phyloP scores from a whole-genome alignment of 345 rosid species.

The Salix dunnii region DNA sequence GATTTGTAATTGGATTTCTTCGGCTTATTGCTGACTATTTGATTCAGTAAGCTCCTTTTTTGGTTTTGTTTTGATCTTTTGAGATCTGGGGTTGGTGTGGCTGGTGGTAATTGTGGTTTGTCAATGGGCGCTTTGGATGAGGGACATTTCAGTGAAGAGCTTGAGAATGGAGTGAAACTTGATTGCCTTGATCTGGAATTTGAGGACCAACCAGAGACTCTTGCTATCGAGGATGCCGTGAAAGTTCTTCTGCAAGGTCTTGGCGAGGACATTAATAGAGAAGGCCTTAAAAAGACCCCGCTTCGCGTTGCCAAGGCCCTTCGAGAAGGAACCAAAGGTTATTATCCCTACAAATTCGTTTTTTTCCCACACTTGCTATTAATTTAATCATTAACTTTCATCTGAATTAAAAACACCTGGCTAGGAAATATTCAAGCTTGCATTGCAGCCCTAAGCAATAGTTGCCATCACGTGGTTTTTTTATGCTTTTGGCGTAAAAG shows the following conservation, averaged over 20 bases:
- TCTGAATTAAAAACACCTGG: background rate
- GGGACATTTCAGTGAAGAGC: constrained; percentile 54
- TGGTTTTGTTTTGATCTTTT: constrained; percentile 15
- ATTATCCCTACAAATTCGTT: background rate
- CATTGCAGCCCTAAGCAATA: background rate
- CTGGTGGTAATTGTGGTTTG: constrained; percentile 23
- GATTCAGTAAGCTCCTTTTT: background rate
- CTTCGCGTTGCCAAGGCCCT: constrained; percentile 93
- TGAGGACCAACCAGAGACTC: constrained; percentile 55
- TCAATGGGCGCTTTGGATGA: constrained; percentile 80
- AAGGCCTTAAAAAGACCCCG: constrained; percentile 89
- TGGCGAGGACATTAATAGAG: constrained; percentile 72
- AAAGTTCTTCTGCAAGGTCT: constrained; percentile 74
- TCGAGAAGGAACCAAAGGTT: constrained; percentile 81
- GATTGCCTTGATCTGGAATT: constrained; percentile 40
- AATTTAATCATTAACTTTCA: background rate
- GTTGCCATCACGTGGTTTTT: background rate
- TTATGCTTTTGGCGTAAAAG: background rate
- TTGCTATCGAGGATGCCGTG: constrained; percentile 79
- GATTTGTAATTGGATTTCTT: background rate
- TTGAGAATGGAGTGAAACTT: constrained; percentile 52
- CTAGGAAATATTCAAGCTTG: background rate
- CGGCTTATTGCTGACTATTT: background rate
- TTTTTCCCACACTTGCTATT: background rate
- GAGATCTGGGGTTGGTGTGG: constrained; percentile 18